Evolutionary conservation across 306 rosid genomes (phyloP), one percentile per base, ranked within the genome.

Genomic region (Inga oerstediana): DNA sequence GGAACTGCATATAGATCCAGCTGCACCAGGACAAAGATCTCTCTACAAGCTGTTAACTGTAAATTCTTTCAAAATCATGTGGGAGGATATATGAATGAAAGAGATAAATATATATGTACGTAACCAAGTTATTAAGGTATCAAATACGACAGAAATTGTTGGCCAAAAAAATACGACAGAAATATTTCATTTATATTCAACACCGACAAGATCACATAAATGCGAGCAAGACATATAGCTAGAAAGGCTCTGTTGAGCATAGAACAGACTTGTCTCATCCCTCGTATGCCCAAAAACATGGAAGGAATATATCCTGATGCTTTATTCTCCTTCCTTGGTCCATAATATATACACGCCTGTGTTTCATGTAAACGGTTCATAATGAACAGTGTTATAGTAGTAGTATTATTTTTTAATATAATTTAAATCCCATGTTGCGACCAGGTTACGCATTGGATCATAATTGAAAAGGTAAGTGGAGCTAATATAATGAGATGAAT

Each of bases 361-460:
- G 16, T 48, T 48, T 48, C 15, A 48, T 48, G 12, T 3, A 48
- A 48, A 48, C 19, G 22, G 59, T 52, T 16, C 59, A 52, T 52
- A 52, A 49, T 48, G 14, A 48, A 37, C 14, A 10, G 1, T 2
- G 49, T 46, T 2, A 3, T 46, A 46, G 51, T 12, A 3, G 51
- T 46, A 2, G 3, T 46, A 2, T 19, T 20, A 20, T 20, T 56
- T 7, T 20, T 17, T 15, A 44, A 44, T 10, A 44, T 16, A 54
- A 56, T 56, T 20, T 20, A 56, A 56, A 56, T n/a, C 24, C 27
- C 27, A 56, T 20, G 61, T 84, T 80, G 71, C 82, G 82, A 76
- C 54, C 54, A 34, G 62, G 7, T 77, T 43, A 81, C 58, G 82
- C 88, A 77, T 52, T 22, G 76, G 52, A 69, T 32, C 34, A 32